Evolutionary conservation across 1,139 yeast genomes (phyloP).

Genomic region (Yamadazyma friedrichii): DNA sequence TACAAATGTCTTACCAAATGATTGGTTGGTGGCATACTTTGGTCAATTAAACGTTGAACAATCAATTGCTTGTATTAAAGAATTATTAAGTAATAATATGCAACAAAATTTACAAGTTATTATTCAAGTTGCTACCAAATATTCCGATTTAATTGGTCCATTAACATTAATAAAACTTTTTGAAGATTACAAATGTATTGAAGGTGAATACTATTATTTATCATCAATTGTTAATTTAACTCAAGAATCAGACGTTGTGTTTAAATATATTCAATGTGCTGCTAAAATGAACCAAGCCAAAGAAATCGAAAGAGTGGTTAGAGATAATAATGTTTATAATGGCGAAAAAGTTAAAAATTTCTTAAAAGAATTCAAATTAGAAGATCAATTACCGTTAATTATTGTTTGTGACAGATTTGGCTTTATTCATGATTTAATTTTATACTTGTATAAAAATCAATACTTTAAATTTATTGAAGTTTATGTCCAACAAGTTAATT

Average conservation of each 20-base stretch:
- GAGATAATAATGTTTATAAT: slow-evolving; percentile 91
- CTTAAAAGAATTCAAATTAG: slow-evolving; percentile 88
- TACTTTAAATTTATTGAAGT: slow-evolving; percentile 95
- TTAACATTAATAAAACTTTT: slow-evolving; percentile 80
- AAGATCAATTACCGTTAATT: slow-evolving; percentile 94
- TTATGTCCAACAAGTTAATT: slow-evolving; percentile 95
- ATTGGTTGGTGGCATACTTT: slow-evolving; percentile 90
- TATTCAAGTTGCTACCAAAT: slow-evolving; percentile 95
- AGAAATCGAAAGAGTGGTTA: slow-evolving; percentile 93
- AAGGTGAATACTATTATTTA: slow-evolving; percentile 91
- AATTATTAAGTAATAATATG: slow-evolving; percentile 76
- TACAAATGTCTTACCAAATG: slow-evolving; percentile 81
- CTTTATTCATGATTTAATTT: slow-evolving; percentile 89
- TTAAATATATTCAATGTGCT: slow-evolving; percentile 94
- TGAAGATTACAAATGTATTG: slow-evolving; percentile 88
- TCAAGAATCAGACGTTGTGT: slow-evolving; percentile 92
- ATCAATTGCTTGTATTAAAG: slow-evolving; percentile 82
- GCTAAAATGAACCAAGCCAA: slow-evolving; percentile 85
- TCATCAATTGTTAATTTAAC: slow-evolving; percentile 92
- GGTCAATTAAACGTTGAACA: slow-evolving; percentile 96
- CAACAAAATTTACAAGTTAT: slow-evolving; percentile 91
- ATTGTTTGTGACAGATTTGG: slow-evolving; percentile 93
- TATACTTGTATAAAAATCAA: slow-evolving; percentile 92
- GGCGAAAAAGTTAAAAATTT: slow-evolving; percentile 97
- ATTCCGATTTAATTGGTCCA: slow-evolving; percentile 91